A percentile compares a stretch with the other conserved stretches of the same genome.
phyloP scores from a whole-genome alignment of 768 basidiomycete species.

The Tylopilus subfusipes region DNA sequence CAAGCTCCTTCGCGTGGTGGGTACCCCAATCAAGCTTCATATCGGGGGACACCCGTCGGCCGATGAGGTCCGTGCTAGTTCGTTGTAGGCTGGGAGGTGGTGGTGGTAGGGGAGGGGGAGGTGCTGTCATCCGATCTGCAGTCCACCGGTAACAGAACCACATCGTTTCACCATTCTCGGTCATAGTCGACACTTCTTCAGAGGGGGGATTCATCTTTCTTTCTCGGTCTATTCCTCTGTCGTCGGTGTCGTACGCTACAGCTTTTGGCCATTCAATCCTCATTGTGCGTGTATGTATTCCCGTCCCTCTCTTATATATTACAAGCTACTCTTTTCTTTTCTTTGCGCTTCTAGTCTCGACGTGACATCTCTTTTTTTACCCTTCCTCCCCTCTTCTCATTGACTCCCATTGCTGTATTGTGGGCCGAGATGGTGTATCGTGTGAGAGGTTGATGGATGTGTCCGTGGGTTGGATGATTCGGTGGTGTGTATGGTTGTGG shows the following conservation, averaged over 20 bases:
- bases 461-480: conserved; percentile 12
- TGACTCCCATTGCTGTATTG: conserved; percentile 9
- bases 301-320: conserved; percentile 30
- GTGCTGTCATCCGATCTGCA: conserved; percentile 13
- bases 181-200: conserved; percentile 8
- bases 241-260: conserved; percentile 13
- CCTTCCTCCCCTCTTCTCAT: background rate
- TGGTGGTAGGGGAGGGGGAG: background rate
- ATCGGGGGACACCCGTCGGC: conserved; percentile 27
- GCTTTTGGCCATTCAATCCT: conserved; percentile 9
- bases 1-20: conserved; percentile 23
- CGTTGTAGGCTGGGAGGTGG: background rate
- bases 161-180: conserved; percentile 14
- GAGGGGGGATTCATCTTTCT: conserved; percentile 9
- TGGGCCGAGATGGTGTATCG: conserved; percentile 17
- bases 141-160: conserved; percentile 9
- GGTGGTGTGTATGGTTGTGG: conserved; percentile 7
- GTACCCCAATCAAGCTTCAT: conserved; percentile 23
- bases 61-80: conserved; percentile 19
- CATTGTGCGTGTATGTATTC: conserved; percentile 24
- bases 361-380: conserved; percentile 14
- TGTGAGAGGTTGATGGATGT: conserved; percentile 14
- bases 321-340: conserved; percentile 21
- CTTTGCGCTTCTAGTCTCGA: conserved; percentile 18
- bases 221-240: conserved; percentile 9